phyloP scores from a whole-genome alignment of 169 alveolate species.

The Cryptosporidium baileyi region DNA sequence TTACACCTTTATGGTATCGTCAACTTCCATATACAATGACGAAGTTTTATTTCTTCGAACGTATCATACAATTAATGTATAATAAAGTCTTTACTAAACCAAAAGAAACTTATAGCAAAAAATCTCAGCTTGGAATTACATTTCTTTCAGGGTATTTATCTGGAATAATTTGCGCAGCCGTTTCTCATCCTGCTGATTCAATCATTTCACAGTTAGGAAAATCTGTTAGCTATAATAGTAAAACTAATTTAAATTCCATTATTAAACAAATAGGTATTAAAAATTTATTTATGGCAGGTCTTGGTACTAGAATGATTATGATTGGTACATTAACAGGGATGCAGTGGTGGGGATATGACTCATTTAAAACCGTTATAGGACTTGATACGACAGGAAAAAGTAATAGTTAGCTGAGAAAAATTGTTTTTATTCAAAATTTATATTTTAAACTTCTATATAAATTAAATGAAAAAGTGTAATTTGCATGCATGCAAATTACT shows the following conservation, averaged over 20 bases:
- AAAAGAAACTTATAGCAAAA: conserved; percentile 87
- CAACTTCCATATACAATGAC: conserved; percentile 98
- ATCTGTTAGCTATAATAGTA: conserved; percentile 81
- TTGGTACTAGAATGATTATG: conserved; percentile 96
- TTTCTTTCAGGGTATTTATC: conserved; percentile 95
- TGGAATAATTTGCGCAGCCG: conserved; percentile 95
- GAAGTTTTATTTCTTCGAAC: conserved; percentile 95
- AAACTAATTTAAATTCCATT: conserved; percentile 4
- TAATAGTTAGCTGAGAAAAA: neutral
- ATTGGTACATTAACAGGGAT: conserved; percentile 97
- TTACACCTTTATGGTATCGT: conserved; percentile 92
- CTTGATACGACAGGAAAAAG: conserved; percentile 80
- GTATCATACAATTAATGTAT: conserved; percentile 89
- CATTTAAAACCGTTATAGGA: conserved; percentile 88
- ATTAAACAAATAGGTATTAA: conserved; percentile 73
- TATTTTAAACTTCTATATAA: neutral
- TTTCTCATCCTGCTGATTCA: conserved; percentile 97
- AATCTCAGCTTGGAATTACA: conserved; percentile 90
- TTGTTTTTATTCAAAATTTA: neutral
- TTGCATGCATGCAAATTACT: neutral
- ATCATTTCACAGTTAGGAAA: conserved; percentile 93
- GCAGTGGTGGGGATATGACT: conserved; percentile 98
- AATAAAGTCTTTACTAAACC: conserved; percentile 87
- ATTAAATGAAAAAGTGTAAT: neutral
- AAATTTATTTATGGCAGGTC: conserved; percentile 85